A percentile compares a stretch with the other conserved stretches of the same genome.
Conservation (phyloP, 768 basidiomycete genomes). For the Leucogyrophana mollusca region DNA sequence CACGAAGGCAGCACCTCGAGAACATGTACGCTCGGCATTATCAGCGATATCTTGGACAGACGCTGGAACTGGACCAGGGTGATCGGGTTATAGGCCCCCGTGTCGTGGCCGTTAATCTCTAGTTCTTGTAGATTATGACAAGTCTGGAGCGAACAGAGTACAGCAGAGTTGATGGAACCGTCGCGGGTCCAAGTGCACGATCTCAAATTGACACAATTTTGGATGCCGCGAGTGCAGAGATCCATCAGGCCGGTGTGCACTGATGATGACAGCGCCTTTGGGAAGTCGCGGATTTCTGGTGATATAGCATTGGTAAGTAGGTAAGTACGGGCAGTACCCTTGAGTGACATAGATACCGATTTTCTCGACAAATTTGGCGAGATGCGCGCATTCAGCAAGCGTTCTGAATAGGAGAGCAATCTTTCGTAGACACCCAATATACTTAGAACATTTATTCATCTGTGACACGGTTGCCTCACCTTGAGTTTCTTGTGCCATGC, state of each 20-base stretch:
- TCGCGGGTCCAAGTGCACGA: conserved; percentile 81
- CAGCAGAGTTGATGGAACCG: conserved; percentile 61
- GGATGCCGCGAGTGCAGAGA: conserved; percentile 48
- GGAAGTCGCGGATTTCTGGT: conserved; percentile 75
- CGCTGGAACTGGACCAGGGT: conserved; percentile 50
- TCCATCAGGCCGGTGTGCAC: conserved; percentile 34
- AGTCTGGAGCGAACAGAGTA: conserved; percentile 51
- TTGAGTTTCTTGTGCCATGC: conserved; percentile 72
- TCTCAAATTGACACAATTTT: conserved; percentile 59
- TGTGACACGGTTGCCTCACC: conserved; percentile 31
- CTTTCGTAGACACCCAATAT: conserved; percentile 34
- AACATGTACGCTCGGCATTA: conserved; percentile 69
- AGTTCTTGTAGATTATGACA: conserved; percentile 49
- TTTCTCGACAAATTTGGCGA: conserved; percentile 55
- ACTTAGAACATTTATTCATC: neutral
- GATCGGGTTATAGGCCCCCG: conserved; percentile 50
- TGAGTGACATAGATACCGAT: conserved; percentile 48
- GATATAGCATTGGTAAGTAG: neutral
- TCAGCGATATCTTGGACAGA: conserved; percentile 59
- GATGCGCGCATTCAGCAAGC: conserved; percentile 48
- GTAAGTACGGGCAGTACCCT: neutral
- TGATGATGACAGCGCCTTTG: conserved; percentile 42
- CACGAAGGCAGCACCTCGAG: conserved; percentile 50
- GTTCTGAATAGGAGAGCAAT: conserved; percentile 62
- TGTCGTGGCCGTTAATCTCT: conserved; percentile 70